Evolutionary conservation across 352 stramenopile genomes (phyloP).

Genomic region (Phytopythium delawarense): DNA sequence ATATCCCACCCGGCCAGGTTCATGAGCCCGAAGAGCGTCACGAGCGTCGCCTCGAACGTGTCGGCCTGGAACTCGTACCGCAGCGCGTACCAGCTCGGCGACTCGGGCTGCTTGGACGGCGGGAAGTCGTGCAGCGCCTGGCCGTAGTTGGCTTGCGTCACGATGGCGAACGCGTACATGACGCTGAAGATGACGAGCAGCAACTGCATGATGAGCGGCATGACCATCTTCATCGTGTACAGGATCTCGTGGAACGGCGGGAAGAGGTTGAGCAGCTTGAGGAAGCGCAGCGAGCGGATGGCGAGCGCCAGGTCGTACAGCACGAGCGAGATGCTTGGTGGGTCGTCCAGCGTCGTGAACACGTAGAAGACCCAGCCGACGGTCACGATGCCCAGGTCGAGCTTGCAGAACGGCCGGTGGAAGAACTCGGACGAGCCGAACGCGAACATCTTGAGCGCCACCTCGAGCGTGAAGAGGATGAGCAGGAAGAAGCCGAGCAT

Average conservation of each 20-base stretch:
- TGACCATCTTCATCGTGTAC: conserved; percentile 82
- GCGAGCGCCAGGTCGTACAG: conserved; percentile 78
- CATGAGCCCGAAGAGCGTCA: conserved; percentile 74
- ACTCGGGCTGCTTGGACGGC: conserved; percentile 31
- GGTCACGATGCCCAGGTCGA: conserved; percentile 63
- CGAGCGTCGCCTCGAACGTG: conserved; percentile 68
- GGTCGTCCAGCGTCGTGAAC: conserved; percentile 57
- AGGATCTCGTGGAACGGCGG: conserved; percentile 82
- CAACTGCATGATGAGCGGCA: conserved; percentile 74
- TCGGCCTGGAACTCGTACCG: conserved; percentile 76
- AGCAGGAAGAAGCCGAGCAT: conserved; percentile 65
- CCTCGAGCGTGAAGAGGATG: conserved; percentile 70
- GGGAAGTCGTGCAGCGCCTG: conserved; percentile 55
- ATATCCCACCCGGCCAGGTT: conserved; percentile 77
- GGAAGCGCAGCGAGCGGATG: conserved; percentile 66
- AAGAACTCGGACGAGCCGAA: conserved; percentile 78
- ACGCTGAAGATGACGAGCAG: conserved; percentile 82
- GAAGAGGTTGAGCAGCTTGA: conserved; percentile 82
- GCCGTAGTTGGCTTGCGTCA: conserved; percentile 78
- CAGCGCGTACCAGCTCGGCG: conserved; percentile 63
- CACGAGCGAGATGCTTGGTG: conserved; percentile 58
- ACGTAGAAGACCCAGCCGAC: conserved; percentile 82
- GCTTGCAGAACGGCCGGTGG: conserved; percentile 66
- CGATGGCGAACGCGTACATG: conserved; percentile 80
- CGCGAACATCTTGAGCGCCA: conserved; percentile 75